Conservation (phyloP, 2,329 filamentous ascomycete genomes). For the Ambrosiella xylebori region DNA sequence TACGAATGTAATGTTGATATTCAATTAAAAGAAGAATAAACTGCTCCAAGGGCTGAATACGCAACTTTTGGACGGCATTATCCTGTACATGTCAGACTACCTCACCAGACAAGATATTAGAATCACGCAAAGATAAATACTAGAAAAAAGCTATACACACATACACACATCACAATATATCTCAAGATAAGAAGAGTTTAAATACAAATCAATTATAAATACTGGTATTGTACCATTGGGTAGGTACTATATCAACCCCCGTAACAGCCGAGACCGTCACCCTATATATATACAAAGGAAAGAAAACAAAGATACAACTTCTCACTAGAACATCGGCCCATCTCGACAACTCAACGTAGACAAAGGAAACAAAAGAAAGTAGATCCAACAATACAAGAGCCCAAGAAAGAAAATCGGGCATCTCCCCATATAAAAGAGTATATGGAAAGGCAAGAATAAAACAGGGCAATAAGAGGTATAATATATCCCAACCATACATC, state of each 20-base stretch:
- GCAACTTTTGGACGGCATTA: slow-evolving; percentile 12
- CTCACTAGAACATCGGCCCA: no score
- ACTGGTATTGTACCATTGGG: not conserved
- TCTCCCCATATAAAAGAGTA: not conserved
- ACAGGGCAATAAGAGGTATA: not conserved
- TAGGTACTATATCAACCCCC: no score
- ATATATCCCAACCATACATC: not conserved
- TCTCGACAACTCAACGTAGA: no score
- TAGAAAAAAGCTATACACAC: not conserved
- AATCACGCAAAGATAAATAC: slow-evolving; percentile 5
- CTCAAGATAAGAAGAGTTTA: not conserved
- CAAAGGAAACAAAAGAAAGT: no score
- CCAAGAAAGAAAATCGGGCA: not conserved
- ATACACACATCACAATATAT: not conserved
- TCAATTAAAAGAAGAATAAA: not conserved
- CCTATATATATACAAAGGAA: slow-evolving; percentile 5
- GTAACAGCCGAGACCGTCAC: not conserved
- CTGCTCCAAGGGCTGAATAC: slow-evolving; percentile 14
- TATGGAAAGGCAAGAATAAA: not conserved
- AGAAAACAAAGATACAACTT: not conserved
- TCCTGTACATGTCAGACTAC: slow-evolving; percentile 1
- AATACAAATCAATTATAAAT: not conserved
- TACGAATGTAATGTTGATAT: not conserved
- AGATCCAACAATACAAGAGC: no score
- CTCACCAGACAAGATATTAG: slow-evolving; percentile 9